These are phyloP conservation scores for Nicotiana noctiflora DNA, from an alignment of 257 asterid genomes.

Conservation along the genomic window DNA sequence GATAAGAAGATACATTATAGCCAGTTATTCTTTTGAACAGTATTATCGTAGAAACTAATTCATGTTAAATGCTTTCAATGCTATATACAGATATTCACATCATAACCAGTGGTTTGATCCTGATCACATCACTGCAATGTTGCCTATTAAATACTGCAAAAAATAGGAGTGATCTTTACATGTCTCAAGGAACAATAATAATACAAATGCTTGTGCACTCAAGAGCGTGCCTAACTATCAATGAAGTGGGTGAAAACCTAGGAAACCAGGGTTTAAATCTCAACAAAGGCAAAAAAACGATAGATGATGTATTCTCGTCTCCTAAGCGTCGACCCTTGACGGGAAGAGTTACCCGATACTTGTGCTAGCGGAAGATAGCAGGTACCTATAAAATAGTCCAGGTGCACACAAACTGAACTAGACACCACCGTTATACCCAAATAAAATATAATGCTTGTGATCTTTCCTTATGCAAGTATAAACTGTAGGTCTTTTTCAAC, in stretches of 20 bases:
- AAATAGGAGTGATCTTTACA: neutral
- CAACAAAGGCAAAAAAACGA: neutral
- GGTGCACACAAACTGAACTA: neutral
- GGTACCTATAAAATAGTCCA: neutral
- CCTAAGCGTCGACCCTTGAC: neutral
- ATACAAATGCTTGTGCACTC: neutral
- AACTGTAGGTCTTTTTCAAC: neutral
- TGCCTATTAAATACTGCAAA: neutral
- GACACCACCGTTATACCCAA: neutral
- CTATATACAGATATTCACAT: neutral
- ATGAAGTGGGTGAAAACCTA: neutral
- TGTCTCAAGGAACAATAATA: neutral
- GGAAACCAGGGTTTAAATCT: neutral
- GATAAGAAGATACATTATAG: constrained; percentile 5
- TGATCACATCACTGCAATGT: neutral
- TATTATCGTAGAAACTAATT: neutral
- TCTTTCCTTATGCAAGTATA: neutral
- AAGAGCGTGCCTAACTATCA: neutral
- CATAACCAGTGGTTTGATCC: neutral
- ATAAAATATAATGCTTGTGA: neutral
- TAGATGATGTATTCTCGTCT: neutral
- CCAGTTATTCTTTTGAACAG: neutral
- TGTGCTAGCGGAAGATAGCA: neutral
- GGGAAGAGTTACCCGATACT: neutral
- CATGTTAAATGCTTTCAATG: neutral